Evolutionary conservation across 2,329 filamentous ascomycete genomes (phyloP).

Genomic region (Cercospora sojina): DNA sequence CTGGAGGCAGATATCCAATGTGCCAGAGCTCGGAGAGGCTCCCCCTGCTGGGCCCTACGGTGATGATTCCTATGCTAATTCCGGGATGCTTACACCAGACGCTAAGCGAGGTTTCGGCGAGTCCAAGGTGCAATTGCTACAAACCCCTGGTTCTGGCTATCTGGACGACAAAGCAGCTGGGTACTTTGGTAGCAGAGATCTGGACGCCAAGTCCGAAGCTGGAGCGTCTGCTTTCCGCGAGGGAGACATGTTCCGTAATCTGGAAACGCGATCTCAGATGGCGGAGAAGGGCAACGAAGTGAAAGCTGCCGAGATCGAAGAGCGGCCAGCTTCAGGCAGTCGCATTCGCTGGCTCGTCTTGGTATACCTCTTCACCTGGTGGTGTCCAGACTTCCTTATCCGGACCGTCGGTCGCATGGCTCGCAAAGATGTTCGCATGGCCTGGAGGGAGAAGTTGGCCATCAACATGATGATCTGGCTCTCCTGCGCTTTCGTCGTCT

Average conservation of each 20-base stretch:
- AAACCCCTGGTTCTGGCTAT: slow-evolving; percentile 56
- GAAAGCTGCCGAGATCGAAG: slow-evolving; percentile 85
- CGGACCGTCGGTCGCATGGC: slow-evolving; percentile 76
- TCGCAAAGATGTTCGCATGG: slow-evolving; percentile 85
- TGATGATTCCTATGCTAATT: slow-evolving; percentile 57
- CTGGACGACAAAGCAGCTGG: slow-evolving; percentile 73
- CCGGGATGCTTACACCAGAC: slow-evolving; percentile 59
- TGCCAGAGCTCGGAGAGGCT: slow-evolving; percentile 61
- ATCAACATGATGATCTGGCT: slow-evolving; percentile 99
- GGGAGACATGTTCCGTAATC: slow-evolving; percentile 96
- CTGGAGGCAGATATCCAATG: slow-evolving; percentile 85
- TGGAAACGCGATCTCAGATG: slow-evolving; percentile 91
- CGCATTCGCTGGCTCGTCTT: slow-evolving; percentile 89
- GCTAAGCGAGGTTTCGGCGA: slow-evolving; percentile 56
- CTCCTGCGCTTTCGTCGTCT: slow-evolving; percentile 71
- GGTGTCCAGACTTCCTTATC: slow-evolving; percentile 80
- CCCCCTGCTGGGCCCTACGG: slow-evolving; percentile 51
- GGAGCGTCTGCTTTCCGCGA: slow-evolving; percentile 86
- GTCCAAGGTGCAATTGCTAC: slow-evolving; percentile 57
- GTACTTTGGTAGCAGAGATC: slow-evolving; percentile 78
- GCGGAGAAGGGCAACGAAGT: slow-evolving; percentile 93
- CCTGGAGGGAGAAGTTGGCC: slow-evolving; percentile 95
- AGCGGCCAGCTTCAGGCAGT: slow-evolving; percentile 70
- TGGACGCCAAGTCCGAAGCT: slow-evolving; percentile 85
- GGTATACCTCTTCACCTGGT: slow-evolving; percentile 82